These are phyloP conservation scores for Pichia sp. DNA, from an alignment of 1,139 yeast species.

Conservation along the genomic window DNA sequence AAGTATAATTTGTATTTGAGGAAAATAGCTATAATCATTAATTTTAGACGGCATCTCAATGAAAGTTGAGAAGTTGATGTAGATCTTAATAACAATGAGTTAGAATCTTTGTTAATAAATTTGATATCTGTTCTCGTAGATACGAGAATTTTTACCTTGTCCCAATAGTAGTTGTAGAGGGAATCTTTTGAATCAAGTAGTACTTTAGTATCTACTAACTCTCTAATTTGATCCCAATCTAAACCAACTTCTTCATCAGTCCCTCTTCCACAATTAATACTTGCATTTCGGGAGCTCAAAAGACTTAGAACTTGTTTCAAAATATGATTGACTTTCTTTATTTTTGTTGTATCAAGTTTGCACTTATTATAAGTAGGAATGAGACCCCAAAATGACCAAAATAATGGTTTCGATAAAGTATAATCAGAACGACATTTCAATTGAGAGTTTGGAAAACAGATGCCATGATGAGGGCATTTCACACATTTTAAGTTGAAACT, in stretches of 20 bases:
- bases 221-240: constrained; percentile 18
- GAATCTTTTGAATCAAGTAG: constrained; percentile 27
- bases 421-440: constrained; percentile 70
- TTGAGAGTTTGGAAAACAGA: constrained; percentile 57
- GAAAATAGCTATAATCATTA: constrained; percentile 45
- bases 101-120: constrained; percentile 1
- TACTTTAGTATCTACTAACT: constrained; percentile 17
- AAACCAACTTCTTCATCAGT: constrained; percentile 25
- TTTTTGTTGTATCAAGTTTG: constrained; percentile 69
- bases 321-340: constrained; percentile 61
- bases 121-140: constrained; percentile 31
- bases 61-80: constrained; percentile 62
- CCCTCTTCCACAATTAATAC: constrained; percentile 36
- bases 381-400: constrained; percentile 41
- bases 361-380: constrained; percentile 61
- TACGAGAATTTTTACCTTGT: constrained; percentile 21
- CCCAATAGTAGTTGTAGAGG: constrained; percentile 26
- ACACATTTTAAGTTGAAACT: constrained; percentile 43
- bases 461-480: constrained; percentile 77
- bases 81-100: constrained; percentile 58
- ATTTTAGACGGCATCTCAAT: constrained; percentile 52
- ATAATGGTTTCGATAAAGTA: constrained; percentile 48
- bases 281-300: constrained; percentile 67
- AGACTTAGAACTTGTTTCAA: constrained; percentile 59
- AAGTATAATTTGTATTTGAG: constrained; percentile 36